phyloP scores from a whole-genome alignment of 768 basidiomycete species.

The Kwoniella bestiolae region DNA sequence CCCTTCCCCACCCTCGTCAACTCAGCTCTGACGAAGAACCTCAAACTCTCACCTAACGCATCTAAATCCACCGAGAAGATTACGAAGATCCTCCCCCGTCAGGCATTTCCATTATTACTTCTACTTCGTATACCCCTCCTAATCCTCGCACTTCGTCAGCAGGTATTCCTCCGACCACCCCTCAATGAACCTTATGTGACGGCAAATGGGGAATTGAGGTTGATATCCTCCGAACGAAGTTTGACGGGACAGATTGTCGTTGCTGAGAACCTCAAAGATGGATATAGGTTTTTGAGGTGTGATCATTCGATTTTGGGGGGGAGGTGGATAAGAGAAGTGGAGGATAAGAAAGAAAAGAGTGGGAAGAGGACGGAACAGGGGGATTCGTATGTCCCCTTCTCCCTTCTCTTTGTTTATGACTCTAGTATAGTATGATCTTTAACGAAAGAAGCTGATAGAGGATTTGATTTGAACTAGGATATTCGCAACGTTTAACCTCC shows the following conservation, averaged over 20 bases:
- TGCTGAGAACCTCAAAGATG: slow-evolving; percentile 64
- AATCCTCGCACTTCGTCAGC: slow-evolving; percentile 41
- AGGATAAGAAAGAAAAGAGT: slow-evolving; percentile 12
- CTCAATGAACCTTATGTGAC: slow-evolving; percentile 36
- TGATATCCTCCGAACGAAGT: slow-evolving; percentile 50
- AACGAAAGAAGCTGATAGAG: slow-evolving; percentile 2
- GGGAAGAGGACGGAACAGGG: slow-evolving; percentile 64
- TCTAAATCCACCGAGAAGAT: not conserved
- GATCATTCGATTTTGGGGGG: slow-evolving; percentile 68
- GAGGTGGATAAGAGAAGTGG: slow-evolving; percentile 69
- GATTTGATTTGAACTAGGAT: slow-evolving; percentile 64
- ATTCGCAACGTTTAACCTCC: slow-evolving; percentile 80
- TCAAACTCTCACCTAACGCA: not conserved
- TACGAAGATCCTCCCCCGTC: slow-evolving; percentile 9
- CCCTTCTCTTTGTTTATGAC: too few relatives aligned
- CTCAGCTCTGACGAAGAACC: not conserved
- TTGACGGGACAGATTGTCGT: slow-evolving; percentile 82
- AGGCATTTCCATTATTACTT: slow-evolving; percentile 36
- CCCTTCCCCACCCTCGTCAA: slow-evolving; percentile 21
- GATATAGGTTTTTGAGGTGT: slow-evolving; percentile 61
- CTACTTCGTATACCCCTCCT: slow-evolving; percentile 39
- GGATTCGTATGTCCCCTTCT: slow-evolving; percentile 55
- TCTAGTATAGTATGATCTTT: not conserved
- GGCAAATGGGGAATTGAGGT: slow-evolving; percentile 34
- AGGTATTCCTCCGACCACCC: slow-evolving; percentile 37